Conservation (phyloP, 257 asterid genomes). For the Primulina huaijiensis region DNA sequence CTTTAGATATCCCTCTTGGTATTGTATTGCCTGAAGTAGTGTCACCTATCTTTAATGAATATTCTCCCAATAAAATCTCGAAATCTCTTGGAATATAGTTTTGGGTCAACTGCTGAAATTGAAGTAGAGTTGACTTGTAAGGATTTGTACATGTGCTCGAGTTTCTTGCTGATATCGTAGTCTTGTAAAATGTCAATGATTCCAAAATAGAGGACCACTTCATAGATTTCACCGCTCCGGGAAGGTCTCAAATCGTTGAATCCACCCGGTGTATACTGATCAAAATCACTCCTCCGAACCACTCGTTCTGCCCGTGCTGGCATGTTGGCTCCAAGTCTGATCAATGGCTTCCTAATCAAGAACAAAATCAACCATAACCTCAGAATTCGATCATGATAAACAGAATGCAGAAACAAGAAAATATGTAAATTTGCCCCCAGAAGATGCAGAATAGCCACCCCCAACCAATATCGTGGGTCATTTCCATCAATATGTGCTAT, state of each 20-base stretch:
- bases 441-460: background rate
- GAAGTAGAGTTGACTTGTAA: slow-evolving; percentile 62
- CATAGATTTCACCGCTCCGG: slow-evolving; percentile 43
- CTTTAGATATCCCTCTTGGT: background rate
- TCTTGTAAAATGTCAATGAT: slow-evolving; percentile 80
- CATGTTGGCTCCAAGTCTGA: slow-evolving; percentile 64
- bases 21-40: background rate
- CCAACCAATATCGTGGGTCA: background rate
- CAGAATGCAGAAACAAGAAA: background rate
- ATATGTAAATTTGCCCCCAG: background rate
- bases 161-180: slow-evolving; percentile 74
- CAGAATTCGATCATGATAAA: background rate
- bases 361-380: background rate
- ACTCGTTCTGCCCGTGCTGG: slow-evolving; percentile 69
- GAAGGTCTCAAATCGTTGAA: slow-evolving; percentile 35
- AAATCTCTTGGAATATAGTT: slow-evolving; percentile 65
- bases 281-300: slow-evolving; percentile 47
- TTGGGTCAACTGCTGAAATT: slow-evolving; percentile 83
- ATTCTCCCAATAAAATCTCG: slow-evolving; percentile 63
- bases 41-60: slow-evolving; percentile 58
- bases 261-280: slow-evolving; percentile 41
- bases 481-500: background rate
- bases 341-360: slow-evolving; percentile 49
- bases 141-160: slow-evolving; percentile 76
- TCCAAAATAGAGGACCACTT: slow-evolving; percentile 76